Percentiles rank a stretch among this genome's conserved stretches.
phyloP scores from a whole-genome alignment of 2,329 filamentous ascomycete genomes.

The Talaromyces sp. region DNA sequence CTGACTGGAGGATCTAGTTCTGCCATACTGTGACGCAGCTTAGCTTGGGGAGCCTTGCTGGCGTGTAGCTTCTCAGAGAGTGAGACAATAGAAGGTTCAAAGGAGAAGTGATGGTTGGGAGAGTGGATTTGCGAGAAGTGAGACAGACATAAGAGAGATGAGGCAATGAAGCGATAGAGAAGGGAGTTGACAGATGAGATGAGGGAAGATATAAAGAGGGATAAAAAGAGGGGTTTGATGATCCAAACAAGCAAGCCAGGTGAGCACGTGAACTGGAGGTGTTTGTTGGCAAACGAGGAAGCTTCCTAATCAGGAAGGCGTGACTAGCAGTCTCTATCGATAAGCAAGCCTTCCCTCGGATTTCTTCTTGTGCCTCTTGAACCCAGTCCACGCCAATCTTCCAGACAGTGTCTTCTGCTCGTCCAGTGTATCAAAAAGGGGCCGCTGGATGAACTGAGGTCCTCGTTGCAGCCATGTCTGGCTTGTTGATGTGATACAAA shows the following conservation, averaged over 20 bases:
- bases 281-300: constrained; percentile 1
- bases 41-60: background rate
- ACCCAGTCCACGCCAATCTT: too few species aligned
- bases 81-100: too few species aligned
- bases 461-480: too few species aligned
- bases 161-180: background rate
- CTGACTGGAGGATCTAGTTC: background rate
- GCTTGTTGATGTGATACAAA: too few species aligned
- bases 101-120: background rate
- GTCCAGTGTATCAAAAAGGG: background rate
- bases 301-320: background rate
- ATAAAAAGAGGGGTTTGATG: background rate
- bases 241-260: background rate
- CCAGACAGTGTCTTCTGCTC: too few species aligned
- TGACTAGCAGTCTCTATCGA: background rate
- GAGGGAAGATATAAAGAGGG: background rate
- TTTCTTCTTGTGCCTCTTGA: too few species aligned
- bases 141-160: background rate
- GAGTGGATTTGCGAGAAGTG: background rate
- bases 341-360: background rate
- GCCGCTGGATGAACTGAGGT: too few species aligned
- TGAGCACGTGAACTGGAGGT: background rate
- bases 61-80: background rate
- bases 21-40: constrained; percentile 8
- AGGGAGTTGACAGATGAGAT: background rate